phyloP scores from a whole-genome alignment of 441 rosid genomes.

The Populus hybrid region DNA sequence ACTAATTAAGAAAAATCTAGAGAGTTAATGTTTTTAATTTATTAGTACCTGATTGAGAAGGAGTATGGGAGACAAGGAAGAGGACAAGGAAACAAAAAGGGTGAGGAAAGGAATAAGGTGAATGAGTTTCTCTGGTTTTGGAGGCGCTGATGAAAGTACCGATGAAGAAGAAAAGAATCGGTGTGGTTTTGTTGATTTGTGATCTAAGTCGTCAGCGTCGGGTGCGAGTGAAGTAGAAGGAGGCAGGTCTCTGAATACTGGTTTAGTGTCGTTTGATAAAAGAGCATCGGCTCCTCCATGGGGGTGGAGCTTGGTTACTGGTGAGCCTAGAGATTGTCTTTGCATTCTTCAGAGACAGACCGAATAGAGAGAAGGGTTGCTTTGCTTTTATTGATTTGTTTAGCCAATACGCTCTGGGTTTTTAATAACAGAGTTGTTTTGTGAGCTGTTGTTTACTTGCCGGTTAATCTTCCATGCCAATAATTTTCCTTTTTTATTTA shows the following conservation, averaged over 20 bases:
- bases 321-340: constrained; percentile 78
- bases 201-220: constrained; percentile 39
- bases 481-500: background rate
- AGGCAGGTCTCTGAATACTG: background rate
- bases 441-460: background rate
- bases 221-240: constrained; percentile 18
- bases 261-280: constrained; percentile 1
- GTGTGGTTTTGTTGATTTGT: constrained; percentile 53
- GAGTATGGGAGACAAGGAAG: constrained; percentile 70
- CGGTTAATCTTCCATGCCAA: background rate
- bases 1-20: background rate
- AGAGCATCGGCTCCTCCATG: constrained; percentile 39
- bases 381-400: background rate
- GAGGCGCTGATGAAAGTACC: constrained; percentile 18
- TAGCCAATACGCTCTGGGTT: background rate
- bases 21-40: background rate
- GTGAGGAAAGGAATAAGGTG: constrained; percentile 84
- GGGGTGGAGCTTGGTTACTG: constrained; percentile 60
- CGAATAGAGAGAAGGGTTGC: background rate
- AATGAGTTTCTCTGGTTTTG: constrained; percentile 52
- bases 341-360: constrained; percentile 53
- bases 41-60: constrained; percentile 66
- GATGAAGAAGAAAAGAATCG: constrained; percentile 32
- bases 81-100: constrained; percentile 75
- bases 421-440: background rate